A percentile compares a stretch with the other conserved stretches of the same genome.
phyloP scores from a whole-genome alignment of 2,329 filamentous ascomycete genomes.

The Neofusicoccum sp. region DNA sequence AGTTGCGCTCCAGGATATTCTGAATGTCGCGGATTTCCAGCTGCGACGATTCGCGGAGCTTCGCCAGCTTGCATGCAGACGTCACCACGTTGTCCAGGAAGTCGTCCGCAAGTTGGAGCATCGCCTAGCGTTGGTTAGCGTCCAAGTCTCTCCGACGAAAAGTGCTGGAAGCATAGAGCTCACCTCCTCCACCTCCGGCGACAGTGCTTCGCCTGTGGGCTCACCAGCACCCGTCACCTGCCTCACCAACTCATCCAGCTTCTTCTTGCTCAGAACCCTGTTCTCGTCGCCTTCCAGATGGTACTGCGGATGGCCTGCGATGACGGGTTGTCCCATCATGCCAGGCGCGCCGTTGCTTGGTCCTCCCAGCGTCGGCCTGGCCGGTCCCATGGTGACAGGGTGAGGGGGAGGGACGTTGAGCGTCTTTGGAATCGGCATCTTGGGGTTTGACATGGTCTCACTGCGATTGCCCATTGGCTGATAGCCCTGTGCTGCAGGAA shows the following conservation, averaged over 20 bases:
- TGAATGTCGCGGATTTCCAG: conserved; percentile 74
- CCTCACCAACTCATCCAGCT: conserved; percentile 89
- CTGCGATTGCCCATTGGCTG: conserved; percentile 34
- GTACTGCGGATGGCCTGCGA: conserved; percentile 77
- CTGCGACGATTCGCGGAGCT: conserved; percentile 84
- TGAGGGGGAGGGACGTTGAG: conserved; percentile 70
- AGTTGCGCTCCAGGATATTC: conserved; percentile 59
- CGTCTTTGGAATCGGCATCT: conserved; percentile 80
- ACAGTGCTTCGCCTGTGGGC: conserved; percentile 72
- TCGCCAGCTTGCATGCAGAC: conserved; percentile 84
- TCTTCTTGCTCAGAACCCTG: conserved; percentile 94
- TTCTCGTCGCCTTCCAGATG: conserved; percentile 90
- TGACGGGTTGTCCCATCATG: conserved; percentile 81
- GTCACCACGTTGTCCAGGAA: conserved; percentile 92
- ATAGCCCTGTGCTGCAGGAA: conserved; percentile 31
- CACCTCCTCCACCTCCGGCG: conserved; percentile 95
- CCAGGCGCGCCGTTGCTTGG: conserved; percentile 72
- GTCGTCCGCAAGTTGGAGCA: conserved; percentile 85
- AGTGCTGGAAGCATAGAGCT: conserved; percentile 25
- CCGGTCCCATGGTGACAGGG: conserved; percentile 69
- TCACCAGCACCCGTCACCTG: conserved; percentile 86
- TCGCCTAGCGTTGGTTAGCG: conserved; percentile 32
- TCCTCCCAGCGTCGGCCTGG: conserved; percentile 81
- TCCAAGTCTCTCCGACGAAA: neutral
- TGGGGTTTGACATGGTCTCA: conserved; percentile 51